Evolutionary conservation across 805 yeast genomes (phyloP).

Genomic region (Nakazawaea pomicola): DNA sequence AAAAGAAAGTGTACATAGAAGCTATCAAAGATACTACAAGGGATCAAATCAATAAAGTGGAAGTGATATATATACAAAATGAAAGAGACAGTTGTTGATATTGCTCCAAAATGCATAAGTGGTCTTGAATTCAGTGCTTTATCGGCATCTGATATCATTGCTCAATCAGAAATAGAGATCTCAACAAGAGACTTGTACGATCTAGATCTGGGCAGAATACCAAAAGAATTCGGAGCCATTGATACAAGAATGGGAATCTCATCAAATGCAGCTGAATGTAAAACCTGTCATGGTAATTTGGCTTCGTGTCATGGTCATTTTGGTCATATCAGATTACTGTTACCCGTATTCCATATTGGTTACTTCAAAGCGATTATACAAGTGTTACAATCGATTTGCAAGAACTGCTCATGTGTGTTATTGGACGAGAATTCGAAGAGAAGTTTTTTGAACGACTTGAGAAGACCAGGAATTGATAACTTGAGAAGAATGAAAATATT

Average conservation of each 20-base stretch:
- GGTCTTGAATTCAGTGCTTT: slow-evolving; percentile 91
- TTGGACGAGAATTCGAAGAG: slow-evolving; percentile 70
- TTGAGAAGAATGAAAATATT: slow-evolving; percentile 86
- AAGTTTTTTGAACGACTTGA: slow-evolving; percentile 67
- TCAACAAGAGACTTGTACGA: slow-evolving; percentile 89
- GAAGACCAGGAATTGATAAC: slow-evolving; percentile 86
- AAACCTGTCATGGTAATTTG: slow-evolving; percentile 85
- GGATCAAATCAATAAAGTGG: no score
- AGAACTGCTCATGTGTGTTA: slow-evolving; percentile 75
- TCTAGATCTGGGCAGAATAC: slow-evolving; percentile 81
- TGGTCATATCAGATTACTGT: slow-evolving; percentile 88
- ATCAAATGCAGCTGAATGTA: slow-evolving; percentile 77
- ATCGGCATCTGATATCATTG: slow-evolving; percentile 85
- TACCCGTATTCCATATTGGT: slow-evolving; percentile 97
- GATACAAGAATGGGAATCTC: slow-evolving; percentile 95
- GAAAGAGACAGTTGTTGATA: slow-evolving; percentile 55
- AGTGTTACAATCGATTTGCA: slow-evolving; percentile 87
- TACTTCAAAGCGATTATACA: slow-evolving; percentile 88
- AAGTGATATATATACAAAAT: no score
- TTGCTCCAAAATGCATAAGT: slow-evolving; percentile 83
- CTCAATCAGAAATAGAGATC: slow-evolving; percentile 92
- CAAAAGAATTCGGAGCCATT: slow-evolving; percentile 80
- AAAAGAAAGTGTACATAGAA: no score
- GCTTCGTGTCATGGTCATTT: slow-evolving; percentile 98
- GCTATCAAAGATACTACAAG: no score